These are phyloP conservation scores for Russula earlei DNA, from an alignment of 768 basidiomycete genomes.

Conservation along the genomic window DNA sequence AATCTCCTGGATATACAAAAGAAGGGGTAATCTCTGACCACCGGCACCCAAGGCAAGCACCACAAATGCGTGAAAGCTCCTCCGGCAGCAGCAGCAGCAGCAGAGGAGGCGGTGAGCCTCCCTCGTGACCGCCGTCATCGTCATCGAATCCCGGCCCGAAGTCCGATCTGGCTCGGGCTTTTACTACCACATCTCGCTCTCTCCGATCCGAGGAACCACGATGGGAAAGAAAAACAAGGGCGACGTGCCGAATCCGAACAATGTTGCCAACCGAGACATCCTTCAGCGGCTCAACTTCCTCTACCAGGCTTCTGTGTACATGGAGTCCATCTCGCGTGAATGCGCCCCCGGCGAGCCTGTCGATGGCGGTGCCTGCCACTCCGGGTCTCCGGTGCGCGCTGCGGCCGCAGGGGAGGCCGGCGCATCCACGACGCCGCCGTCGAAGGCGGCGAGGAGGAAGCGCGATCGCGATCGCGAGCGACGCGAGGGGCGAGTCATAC, in stretches of 20 bases:
- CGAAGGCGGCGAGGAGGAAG: background rate
- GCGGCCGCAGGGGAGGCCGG: background rate
- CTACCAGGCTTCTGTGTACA: conserved; percentile 68
- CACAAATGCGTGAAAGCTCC: too few relatives aligned
- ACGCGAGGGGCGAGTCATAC: conserved; percentile 25
- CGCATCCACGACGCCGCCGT: background rate
- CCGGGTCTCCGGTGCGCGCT: background rate
- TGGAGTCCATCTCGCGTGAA: conserved; percentile 32
- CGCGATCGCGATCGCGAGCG: conserved; percentile 1
- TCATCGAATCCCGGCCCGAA: too few relatives aligned
- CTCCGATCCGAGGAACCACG: too few relatives aligned
- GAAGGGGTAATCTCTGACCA: background rate
- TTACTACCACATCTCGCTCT: too few relatives aligned
- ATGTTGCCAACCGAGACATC: conserved; percentile 59
- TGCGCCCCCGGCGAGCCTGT: background rate
- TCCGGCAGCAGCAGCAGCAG: too few relatives aligned
- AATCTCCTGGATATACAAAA: background rate
- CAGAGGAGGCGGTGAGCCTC: too few relatives aligned
- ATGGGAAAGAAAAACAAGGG: conserved; percentile 64
- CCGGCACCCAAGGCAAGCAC: background rate
- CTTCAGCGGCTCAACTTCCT: conserved; percentile 80
- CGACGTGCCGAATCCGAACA: conserved; percentile 46
- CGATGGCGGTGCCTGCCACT: background rate
- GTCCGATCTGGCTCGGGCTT: too few relatives aligned
- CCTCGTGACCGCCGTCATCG: too few relatives aligned